Base-by-base conservation (phyloP, 331 rosid species). In the Quercus phellos region DNA sequence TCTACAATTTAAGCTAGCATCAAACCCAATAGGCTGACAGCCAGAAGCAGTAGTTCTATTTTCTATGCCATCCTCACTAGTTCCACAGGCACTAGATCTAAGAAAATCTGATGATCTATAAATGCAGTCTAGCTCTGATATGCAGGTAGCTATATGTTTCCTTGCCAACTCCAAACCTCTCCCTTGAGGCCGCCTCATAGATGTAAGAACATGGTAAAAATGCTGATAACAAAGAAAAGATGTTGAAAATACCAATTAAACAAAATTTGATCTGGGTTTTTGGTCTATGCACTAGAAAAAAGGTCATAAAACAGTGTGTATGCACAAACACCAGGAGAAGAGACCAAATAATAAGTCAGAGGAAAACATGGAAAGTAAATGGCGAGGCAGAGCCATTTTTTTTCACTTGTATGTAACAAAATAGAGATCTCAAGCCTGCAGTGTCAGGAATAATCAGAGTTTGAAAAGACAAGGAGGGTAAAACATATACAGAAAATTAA, bases 121-220 rank as follows among this genome's bases (percentile, higher is more conserved):
- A 69, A 87, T 80, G 80, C 73, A 21, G 56, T 84, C 89, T 77
- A 94, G 84, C 87, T 94, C 99, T 72, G 86, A 80, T 80, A 90
- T 81, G 86, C 99, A 90, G 38, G 89, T 84, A 27, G 89, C 89
- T 86, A 92, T 91, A 87, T 94, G 99, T 73, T 94, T 91, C 80
- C 98, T 92, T 27, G 97, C 99, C 86, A 94, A 81, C 90, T 92
- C 97, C 85, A 90, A 89, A 16, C 99, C 99, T 82, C 97, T 90
- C 68, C 99, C 99, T 91, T 91, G 99, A 76, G 98, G 96, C 66
- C 97, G 92, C 89, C 90, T 90, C 93, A 94, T 78, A 74, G 94
- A 88, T 73, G 87, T 75, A 83, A 94, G 90, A 80, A 90, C 91
- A 80, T 94, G 98, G 80, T 89, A 91, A 82, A 94, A 90, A 77